Evolutionary conservation across 208 protist species (phyloP), one percentile per base, ranked within the genome.

Genomic region (Trypanosoma scelopori): DNA sequence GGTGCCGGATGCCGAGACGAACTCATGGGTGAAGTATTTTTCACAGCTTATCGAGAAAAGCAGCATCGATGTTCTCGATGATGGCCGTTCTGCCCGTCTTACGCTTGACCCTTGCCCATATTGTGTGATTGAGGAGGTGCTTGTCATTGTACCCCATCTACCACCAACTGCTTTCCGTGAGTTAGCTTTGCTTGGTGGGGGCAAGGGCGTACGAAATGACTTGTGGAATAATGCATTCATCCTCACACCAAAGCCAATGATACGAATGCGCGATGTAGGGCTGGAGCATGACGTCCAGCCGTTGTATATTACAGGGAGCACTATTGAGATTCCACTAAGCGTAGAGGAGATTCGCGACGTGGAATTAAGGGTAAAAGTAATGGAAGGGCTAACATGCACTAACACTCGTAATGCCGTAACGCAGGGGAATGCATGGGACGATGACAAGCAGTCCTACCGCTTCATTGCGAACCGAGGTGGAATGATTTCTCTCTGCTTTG

Each of bases 401-500:
- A 79, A 92, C 69, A 79, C 86, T 32, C 82, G 80, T 35, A 70
- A 57, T 25, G 86, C 86, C 35, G 78, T 76, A 45, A 82, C 85
- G 43, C 74, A 73, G n/a, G 78, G 69, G 37, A 87, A 76, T 71
- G 57, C 50, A 43, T 92, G 86, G 86, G 80, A 87, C 68, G 28
- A 66, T 42, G 75, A 56, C 25, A 66, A 74, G 0, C 32, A 41
- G 22, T 65, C 74, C 48, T 89, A 81, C 64, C 80, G 74, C 59
- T 92, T 87, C 71, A 78, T 76, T 30, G 80, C 86, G 11, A 71
- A 81, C 65, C 76, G 82, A 16, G 86, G 86, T 35, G 86, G 86
- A 0, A 62, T 82, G 41, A 78, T 84, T 57, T 84, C 81, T 6
- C 67, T 92, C 15, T 92, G 86, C 69, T 89, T 83, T 68, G 66